A percentile compares a stretch with the other conserved stretches of the same genome.
Conservation (phyloP, 805 yeast genomes). For the Cyberlindnera nakhonratchasimensis region DNA sequence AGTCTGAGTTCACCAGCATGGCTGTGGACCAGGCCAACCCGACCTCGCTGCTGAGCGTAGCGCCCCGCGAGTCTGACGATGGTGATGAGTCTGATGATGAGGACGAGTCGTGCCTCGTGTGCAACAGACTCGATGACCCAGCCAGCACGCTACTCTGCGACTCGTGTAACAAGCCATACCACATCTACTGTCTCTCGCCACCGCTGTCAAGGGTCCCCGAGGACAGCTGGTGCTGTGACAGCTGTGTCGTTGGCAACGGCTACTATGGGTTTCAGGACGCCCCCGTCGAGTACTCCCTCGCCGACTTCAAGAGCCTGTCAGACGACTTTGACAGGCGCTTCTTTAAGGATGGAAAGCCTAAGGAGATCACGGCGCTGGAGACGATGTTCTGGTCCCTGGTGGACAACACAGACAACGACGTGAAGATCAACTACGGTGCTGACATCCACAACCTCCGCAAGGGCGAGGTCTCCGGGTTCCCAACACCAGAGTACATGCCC, state of each 20-base stretch:
- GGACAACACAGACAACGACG: conserved; percentile 36
- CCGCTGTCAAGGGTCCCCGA: conserved; percentile 50
- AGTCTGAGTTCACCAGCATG: conserved; percentile 23
- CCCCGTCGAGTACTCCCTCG: conserved; percentile 49
- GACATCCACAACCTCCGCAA: conserved; percentile 67
- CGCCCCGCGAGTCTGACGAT: not conserved
- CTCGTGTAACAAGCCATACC: conserved; percentile 70
- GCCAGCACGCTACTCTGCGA: conserved; percentile 58
- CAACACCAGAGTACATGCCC: conserved; percentile 42
- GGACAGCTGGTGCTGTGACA: conserved; percentile 76
- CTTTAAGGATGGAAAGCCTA: conserved; percentile 28
- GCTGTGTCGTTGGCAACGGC: conserved; percentile 82
- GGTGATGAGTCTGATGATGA: conserved; percentile 21
- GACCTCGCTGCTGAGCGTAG: conserved; percentile 28
- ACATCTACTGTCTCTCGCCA: conserved; percentile 62
- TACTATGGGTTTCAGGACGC: conserved; percentile 84
- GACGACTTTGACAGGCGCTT: conserved; percentile 44
- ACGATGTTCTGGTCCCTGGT: conserved; percentile 63
- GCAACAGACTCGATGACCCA: conserved; percentile 45
- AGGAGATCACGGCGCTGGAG: conserved; percentile 48
- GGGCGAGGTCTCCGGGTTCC: conserved; percentile 75
- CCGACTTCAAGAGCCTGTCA: conserved; percentile 58
- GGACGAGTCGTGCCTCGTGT: conserved; percentile 40
- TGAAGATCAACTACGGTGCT: conserved; percentile 79
- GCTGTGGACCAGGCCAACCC: conserved; percentile 27